phyloP scores from a whole-genome alignment of 1,284 basidiomycete species.

The Ustilago nuda region DNA sequence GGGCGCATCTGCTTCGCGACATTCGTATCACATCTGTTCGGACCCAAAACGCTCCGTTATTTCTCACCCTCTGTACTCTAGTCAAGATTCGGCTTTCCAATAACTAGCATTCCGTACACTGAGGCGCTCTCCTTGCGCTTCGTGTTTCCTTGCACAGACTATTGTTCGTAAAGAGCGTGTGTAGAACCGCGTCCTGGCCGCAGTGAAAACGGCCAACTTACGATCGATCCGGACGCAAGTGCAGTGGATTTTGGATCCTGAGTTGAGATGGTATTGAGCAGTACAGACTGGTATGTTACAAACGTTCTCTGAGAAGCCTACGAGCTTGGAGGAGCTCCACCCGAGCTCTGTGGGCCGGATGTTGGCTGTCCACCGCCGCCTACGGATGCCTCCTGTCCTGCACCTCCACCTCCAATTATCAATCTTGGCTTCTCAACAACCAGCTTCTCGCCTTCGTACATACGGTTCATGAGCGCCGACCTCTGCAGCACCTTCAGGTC shows the following conservation, averaged over 20 bases:
- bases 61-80: slow-evolving; percentile 24
- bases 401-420: slow-evolving; percentile 60
- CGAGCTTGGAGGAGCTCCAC: slow-evolving; percentile 46
- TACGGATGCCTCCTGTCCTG: slow-evolving; percentile 44
- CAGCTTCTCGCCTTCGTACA: slow-evolving; percentile 67
- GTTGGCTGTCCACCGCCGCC: slow-evolving; percentile 53
- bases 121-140: neutral
- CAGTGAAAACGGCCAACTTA: neutral
- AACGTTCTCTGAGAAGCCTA: neutral
- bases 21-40: neutral
- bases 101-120: neutral
- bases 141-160: neutral
- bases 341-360: slow-evolving; percentile 42
- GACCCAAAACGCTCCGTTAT: neutral
- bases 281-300: neutral
- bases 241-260: neutral
- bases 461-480: slow-evolving; percentile 64
- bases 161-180: no score
- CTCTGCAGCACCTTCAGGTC: slow-evolving; percentile 66
- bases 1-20: neutral
- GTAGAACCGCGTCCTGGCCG: neutral
- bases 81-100: neutral
- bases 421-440: slow-evolving; percentile 65
- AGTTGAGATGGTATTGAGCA: neutral
- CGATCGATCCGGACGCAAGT: neutral